Percentiles rank a stretch among this genome's conserved stretches.
Conservation (phyloP, 345 rosid species). For the Eucalyptus cloeziana region DNA sequence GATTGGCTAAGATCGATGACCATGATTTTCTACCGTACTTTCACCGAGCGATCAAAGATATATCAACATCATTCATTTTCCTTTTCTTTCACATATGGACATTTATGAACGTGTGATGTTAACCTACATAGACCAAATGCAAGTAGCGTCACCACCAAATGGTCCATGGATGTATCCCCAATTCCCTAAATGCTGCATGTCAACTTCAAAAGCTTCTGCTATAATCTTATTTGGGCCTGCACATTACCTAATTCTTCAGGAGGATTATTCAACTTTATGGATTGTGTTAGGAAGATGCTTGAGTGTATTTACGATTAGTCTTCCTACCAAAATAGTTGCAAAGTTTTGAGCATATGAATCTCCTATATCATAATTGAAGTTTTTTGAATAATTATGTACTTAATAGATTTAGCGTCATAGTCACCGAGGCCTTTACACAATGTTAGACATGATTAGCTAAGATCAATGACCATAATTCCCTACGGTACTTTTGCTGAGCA, state of each 20-base stretch:
- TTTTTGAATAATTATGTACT: not conserved
- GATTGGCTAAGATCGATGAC: not conserved
- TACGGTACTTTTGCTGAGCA: too few relatives aligned
- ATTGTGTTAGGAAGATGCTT: not conserved
- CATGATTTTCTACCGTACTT: not conserved
- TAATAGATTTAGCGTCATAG: not conserved
- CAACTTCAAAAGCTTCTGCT: not conserved
- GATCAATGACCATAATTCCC: too few relatives aligned
- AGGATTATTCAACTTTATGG: not conserved
- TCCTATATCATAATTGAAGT: not conserved
- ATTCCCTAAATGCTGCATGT: not conserved
- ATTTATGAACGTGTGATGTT: not conserved
- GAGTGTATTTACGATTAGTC: not conserved
- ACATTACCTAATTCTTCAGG: rapidly evolving
- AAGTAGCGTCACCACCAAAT: not conserved
- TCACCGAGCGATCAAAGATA: not conserved
- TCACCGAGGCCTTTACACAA: not conserved
- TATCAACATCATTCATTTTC: not conserved
- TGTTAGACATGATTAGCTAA: too few relatives aligned
- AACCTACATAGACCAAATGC: not conserved
- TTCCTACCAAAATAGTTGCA: not conserved
- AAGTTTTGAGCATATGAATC: not conserved
- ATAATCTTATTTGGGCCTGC: not conserved
- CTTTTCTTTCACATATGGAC: not conserved
- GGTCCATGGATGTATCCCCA: not conserved